Percentiles rank a stretch among this genome's conserved stretches.
Evolutionary conservation across 441 rosid species (phyloP).

Genomic region (Rhodomyrtus psidioides): DNA sequence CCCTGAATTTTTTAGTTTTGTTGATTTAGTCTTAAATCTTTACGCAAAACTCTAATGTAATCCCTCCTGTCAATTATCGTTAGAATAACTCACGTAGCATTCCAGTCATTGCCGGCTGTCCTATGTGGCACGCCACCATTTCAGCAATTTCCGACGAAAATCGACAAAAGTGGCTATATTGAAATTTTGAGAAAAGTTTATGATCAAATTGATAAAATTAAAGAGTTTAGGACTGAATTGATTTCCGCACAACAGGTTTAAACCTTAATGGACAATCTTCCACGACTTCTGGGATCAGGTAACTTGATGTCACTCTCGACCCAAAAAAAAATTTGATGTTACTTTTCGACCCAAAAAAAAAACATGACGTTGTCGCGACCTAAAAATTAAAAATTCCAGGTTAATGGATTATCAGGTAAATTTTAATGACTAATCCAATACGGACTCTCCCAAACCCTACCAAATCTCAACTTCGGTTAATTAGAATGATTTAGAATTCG

Average conservation of each 20-base stretch:
- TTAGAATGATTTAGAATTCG: too few species aligned
- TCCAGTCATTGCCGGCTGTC: fast-evolving
- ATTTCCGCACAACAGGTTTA: not conserved
- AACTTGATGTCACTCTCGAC: too few species aligned
- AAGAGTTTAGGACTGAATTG: not conserved
- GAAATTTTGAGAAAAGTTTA: fast-evolving
- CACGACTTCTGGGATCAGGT: fast-evolving
- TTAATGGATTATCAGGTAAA: too few species aligned
- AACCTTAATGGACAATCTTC: fast-evolving
- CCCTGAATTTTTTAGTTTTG: too few species aligned
- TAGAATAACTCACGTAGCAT: fast-evolving
- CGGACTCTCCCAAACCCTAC: too few species aligned
- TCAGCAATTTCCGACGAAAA: not conserved
- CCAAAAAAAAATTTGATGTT: not conserved
- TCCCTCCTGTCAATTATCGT: fast-evolving
- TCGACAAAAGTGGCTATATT: fast-evolving
- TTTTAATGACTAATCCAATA: too few species aligned
- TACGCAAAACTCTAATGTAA: not conserved
- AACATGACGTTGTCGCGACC: too few species aligned
- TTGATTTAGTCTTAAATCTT: not conserved
- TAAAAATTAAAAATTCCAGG: too few species aligned
- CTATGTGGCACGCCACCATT: fast-evolving
- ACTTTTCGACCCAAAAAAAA: too few species aligned
- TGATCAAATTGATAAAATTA: fast-evolving
- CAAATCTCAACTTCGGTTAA: too few species aligned